Percentiles rank a stretch among this genome's conserved stretches.
phyloP scores from a whole-genome alignment of 768 basidiomycete species.

The Neoboletus brunneissimus region DNA sequence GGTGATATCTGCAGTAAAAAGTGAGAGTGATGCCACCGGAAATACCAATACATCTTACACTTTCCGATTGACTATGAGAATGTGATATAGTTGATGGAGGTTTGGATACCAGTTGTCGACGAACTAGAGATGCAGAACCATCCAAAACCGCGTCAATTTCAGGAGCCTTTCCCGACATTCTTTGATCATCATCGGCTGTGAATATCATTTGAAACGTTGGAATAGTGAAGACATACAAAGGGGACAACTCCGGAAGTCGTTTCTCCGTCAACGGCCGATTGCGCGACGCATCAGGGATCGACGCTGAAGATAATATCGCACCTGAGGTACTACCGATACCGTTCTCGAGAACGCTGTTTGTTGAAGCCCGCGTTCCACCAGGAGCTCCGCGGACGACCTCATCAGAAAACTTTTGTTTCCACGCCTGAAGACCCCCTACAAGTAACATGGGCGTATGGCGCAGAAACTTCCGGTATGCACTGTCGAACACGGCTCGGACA shows the following conservation, averaged over 20 bases:
- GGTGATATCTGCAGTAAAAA: conserved; percentile 33
- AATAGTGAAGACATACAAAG: conserved; percentile 18
- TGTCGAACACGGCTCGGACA: conserved; percentile 67
- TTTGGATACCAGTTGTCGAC: conserved; percentile 43
- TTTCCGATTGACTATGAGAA: conserved; percentile 48
- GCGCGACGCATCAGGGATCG: conserved; percentile 15
- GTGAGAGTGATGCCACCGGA: conserved; percentile 13
- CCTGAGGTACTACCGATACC: conserved; percentile 28
- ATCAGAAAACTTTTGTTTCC: conserved; percentile 60
- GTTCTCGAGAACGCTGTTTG: conserved; percentile 24
- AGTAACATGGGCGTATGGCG: conserved; percentile 79
- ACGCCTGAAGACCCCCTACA: conserved; percentile 80
- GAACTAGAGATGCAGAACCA: conserved; percentile 19
- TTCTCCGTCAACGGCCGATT: conserved; percentile 16
- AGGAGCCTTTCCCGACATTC: conserved; percentile 12
- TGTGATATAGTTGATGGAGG: conserved; percentile 45
- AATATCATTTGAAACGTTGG: conserved; percentile 6
- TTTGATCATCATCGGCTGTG: conserved; percentile 11
- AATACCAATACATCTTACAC: conserved; percentile 35
- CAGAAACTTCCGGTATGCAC: conserved; percentile 67
- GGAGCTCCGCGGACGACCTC: conserved; percentile 31
- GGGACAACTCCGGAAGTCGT: conserved; percentile 16
- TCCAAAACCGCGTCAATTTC: conserved; percentile 16
- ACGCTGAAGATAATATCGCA: conserved; percentile 20
- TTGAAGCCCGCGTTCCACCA: conserved; percentile 11